Percentiles rank a stretch among this genome's conserved stretches.
Evolutionary conservation across 75 land plant species (phyloP).

Genomic region (Pinus tabuliformis): DNA sequence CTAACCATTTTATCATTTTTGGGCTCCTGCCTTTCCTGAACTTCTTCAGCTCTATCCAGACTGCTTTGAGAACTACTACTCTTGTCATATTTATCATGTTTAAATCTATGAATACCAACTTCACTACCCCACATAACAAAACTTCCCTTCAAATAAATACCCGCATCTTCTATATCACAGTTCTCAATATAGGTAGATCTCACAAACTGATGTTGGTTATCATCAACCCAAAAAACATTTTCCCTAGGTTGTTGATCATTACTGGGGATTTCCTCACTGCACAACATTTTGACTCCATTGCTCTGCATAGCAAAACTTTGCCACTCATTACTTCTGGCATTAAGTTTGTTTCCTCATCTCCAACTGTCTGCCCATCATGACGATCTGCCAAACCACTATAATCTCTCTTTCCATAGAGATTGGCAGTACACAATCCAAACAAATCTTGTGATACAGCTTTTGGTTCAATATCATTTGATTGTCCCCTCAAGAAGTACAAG

Average conservation of each 20-base stretch:
- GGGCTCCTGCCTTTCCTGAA: constrained; percentile 16
- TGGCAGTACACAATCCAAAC: constrained; percentile 29
- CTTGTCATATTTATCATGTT: constrained; percentile 12
- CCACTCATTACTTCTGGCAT: constrained; percentile 76
- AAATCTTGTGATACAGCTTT: constrained; percentile 26
- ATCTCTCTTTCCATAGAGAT: constrained; percentile 37
- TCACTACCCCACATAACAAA: constrained; percentile 78
- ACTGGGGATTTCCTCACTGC: constrained; percentile 36
- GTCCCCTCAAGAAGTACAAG: constrained; percentile 81
- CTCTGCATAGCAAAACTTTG: constrained; percentile 71
- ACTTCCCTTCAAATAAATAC: constrained; percentile 71
- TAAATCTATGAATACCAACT: constrained; percentile 40
- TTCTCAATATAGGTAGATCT: constrained; percentile 73
- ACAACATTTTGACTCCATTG: constrained; percentile 42
- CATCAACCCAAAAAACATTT: constrained; percentile 41
- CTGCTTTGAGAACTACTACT: constrained; percentile 15
- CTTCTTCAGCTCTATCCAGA: constrained; percentile 18
- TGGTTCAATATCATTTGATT: constrained; percentile 39
- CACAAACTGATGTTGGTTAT: constrained; percentile 70
- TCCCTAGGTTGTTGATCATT: constrained; percentile 25
- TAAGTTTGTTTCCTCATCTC: constrained; percentile 57
- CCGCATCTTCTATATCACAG: constrained; percentile 80
- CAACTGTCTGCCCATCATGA: constrained; percentile 76
- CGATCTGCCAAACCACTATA: constrained; percentile 45
- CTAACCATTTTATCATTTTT: constrained; percentile 21